Conservation (phyloP, 139 green algal genomes). For the Picochlorum sp. region DNA sequence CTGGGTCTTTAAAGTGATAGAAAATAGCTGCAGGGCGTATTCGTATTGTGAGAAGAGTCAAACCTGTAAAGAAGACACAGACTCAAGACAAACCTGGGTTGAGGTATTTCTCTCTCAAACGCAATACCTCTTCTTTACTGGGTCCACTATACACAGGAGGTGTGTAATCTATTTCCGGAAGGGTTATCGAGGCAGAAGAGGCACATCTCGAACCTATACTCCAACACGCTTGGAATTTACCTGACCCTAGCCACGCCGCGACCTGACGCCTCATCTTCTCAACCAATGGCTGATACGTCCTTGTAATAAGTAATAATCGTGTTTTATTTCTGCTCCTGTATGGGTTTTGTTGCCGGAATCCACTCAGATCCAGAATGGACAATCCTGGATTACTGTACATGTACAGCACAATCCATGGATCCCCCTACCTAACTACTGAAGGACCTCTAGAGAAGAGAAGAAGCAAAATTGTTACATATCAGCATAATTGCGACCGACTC, state of each 20-base stretch:
- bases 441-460: too few relatives aligned
- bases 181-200: background rate
- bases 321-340: too few relatives aligned
- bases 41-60: background rate
- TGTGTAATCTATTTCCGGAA: slow-evolving; percentile 49
- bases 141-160: slow-evolving; percentile 75
- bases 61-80: background rate
- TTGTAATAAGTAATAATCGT: too few relatives aligned
- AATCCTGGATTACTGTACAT: too few relatives aligned
- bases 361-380: too few relatives aligned
- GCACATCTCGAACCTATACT: too few relatives aligned
- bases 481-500: slow-evolving; percentile 2
- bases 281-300: too few relatives aligned
- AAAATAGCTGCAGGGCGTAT: slow-evolving; percentile 24
- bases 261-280: background rate
- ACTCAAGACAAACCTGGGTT: slow-evolving; percentile 55
- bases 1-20: slow-evolving; percentile 35
- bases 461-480: background rate
- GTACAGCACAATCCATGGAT: too few relatives aligned
- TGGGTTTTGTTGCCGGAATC: too few relatives aligned
- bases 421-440: too few relatives aligned
- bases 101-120: slow-evolving; percentile 64
- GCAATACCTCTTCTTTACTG: slow-evolving; percentile 67
- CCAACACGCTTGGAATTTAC: too few relatives aligned
- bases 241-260: too few relatives aligned